These are phyloP conservation scores for Plantago major DNA, from an alignment of 257 asterid genomes.

Conservation along the genomic window DNA sequence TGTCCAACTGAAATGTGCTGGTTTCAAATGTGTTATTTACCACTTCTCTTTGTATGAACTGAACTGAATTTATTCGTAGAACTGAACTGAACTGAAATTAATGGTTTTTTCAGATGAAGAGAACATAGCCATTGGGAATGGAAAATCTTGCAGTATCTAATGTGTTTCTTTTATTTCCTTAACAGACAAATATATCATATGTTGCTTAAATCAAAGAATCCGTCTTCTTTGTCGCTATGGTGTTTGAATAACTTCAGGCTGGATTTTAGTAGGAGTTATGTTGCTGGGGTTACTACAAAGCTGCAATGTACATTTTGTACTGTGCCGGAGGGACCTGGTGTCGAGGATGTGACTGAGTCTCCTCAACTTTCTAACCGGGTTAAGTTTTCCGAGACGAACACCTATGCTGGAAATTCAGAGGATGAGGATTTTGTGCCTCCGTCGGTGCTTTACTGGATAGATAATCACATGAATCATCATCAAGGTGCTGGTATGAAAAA, in stretches of 20 bases:
- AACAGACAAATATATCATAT: no score
- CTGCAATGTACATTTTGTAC: slow-evolving; percentile 41
- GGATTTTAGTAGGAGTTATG: slow-evolving; percentile 14
- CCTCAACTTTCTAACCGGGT: slow-evolving; percentile 88
- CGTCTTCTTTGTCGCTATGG: background rate
- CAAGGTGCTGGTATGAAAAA: slow-evolving; percentile 34
- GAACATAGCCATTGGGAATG: no score
- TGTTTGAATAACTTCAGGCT: slow-evolving; percentile 15
- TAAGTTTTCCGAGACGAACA: slow-evolving; percentile 24
- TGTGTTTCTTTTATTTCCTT: no score
- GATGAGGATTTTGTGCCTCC: slow-evolving; percentile 85
- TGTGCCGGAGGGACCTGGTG: slow-evolving; percentile 25
- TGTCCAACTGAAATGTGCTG: no score
- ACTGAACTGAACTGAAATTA: no score
- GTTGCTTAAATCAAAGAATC: no score
- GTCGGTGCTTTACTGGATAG: slow-evolving; percentile 66
- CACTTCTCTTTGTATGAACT: no score
- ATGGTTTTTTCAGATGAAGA: no score
- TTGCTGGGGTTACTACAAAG: slow-evolving; percentile 18
- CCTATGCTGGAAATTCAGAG: slow-evolving; percentile 12
- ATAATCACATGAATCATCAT: slow-evolving; percentile 31
- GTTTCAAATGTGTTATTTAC: no score
- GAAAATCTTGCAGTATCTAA: no score
- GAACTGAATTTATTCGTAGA: no score
- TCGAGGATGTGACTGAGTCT: slow-evolving; percentile 44